phyloP scores from a whole-genome alignment of 2,329 filamentous ascomycete genomes.

The Knufia fluminis region DNA sequence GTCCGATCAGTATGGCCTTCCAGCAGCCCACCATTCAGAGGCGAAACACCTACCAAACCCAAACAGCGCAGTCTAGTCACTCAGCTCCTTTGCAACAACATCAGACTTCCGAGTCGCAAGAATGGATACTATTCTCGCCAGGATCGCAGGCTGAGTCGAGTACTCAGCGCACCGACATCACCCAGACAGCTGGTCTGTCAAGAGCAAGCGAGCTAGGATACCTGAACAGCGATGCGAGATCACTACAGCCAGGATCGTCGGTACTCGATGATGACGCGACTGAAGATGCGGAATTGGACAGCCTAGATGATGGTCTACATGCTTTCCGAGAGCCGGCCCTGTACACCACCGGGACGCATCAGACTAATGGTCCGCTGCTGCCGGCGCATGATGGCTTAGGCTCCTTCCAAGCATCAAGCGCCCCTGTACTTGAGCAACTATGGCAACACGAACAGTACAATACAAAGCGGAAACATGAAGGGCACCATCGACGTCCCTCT shows the following conservation, averaged over 20 bases:
- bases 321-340: conserved; percentile 64
- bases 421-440: conserved; percentile 65
- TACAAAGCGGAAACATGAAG: conserved; percentile 49
- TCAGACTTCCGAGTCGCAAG: conserved; percentile 59
- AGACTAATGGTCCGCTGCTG: conserved; percentile 60
- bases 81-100: conserved; percentile 22
- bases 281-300: conserved; percentile 74
- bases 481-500: conserved; percentile 43
- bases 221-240: conserved; percentile 58
- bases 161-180: conserved; percentile 57
- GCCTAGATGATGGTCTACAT: conserved; percentile 81
- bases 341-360: conserved; percentile 32
- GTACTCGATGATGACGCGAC: conserved; percentile 40
- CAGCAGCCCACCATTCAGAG: conserved; percentile 6
- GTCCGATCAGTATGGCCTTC: conserved; percentile 6
- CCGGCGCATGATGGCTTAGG: conserved; percentile 88
- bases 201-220: conserved; percentile 74
- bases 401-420: conserved; percentile 62
- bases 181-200: conserved; percentile 60
- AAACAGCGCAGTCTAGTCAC: not conserved
- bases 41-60: not conserved
- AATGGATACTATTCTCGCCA: conserved; percentile 94
- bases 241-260: conserved; percentile 42
- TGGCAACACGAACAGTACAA: conserved; percentile 86
- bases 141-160: conserved; percentile 51